Base-by-base conservation (phyloP, 768 basidiomycete species). In the Paxillus rubicundulus region DNA sequence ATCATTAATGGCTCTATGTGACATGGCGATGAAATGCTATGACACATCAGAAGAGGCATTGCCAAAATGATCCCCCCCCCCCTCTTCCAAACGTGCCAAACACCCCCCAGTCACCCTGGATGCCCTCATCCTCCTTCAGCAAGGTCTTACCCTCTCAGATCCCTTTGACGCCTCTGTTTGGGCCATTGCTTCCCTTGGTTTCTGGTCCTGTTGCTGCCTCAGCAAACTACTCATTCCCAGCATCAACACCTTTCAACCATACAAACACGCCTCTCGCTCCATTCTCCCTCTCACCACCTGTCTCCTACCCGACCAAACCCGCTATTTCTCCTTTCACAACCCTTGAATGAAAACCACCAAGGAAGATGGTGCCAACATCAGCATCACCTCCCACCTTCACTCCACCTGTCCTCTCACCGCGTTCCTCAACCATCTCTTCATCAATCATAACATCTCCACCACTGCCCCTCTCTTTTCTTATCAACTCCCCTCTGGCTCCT, bases 291-390 rank as follows among this genome's bases (percentile, higher is more conserved):
- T 54, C 49, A n/a, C 39, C 18, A 18, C 14, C 8, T 12, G 1
- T 21, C 27, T 1, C 55, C 61, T 0, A 56, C 37, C 33, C n/a
- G 28, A 48, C 40, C 49, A 54, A 4, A 20, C 45, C 0, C 37
- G 41, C 12, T 61, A 50, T 39, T 53, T 61, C 12, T 53, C 57
- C 5, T 63, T 58, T 24, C 68, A 66, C 34, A 70, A 76, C 9
- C 73, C 74, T 0, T 72, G 70, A 65, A 67, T 71, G 0, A 74
- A 76, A 48, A 69, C 69, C 0, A 71, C 69, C 1, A 32, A 49
- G 0, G 30, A 59, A 5, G 33, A 34, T 0, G 66, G 74, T 4
- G 68, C 68, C 0, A 8, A 28, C 27, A 28, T 28, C 27, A 4
- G 4, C 8, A 28, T 28, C 27, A 28, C 8, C 27, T 4, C 27